A percentile compares a stretch with the other conserved stretches of the same genome.
These are phyloP conservation scores for Cryomyces antarcticus DNA, from an alignment of 495 filamentous ascomycete genomes.

Conservation along the genomic window DNA sequence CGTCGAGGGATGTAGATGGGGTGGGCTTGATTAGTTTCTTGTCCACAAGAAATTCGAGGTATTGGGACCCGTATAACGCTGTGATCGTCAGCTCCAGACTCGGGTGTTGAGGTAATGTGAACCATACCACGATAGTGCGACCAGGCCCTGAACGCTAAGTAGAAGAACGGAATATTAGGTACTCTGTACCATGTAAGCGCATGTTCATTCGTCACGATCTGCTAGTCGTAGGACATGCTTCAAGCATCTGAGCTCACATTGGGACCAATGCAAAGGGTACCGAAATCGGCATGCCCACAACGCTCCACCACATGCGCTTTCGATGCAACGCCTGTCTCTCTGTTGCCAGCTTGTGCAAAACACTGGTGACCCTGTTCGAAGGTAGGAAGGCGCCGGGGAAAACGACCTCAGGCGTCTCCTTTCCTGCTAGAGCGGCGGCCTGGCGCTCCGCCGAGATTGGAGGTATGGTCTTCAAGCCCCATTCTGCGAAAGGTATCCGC, in stretches of 20 bases:
- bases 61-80: slow-evolving; percentile 66
- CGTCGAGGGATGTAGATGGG: slow-evolving; percentile 45
- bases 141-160: slow-evolving; percentile 61
- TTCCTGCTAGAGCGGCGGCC: slow-evolving; percentile 36
- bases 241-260: slow-evolving; percentile 34
- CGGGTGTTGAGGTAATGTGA: neutral
- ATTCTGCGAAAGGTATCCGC: slow-evolving; percentile 90
- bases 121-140: slow-evolving; percentile 44
- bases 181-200: slow-evolving; percentile 29
- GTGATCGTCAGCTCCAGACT: slow-evolving; percentile 4
- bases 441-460: slow-evolving; percentile 47
- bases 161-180: slow-evolving; percentile 96
- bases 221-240: no score
- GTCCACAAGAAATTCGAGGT: slow-evolving; percentile 60
- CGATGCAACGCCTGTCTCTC: slow-evolving; percentile 63
- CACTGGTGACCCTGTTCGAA: slow-evolving; percentile 32
- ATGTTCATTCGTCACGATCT: no score
- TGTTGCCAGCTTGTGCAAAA: slow-evolving; percentile 48
- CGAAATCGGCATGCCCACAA: slow-evolving; percentile 66
- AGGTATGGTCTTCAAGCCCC: slow-evolving; percentile 86
- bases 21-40: slow-evolving; percentile 42
- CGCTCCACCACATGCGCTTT: slow-evolving; percentile 55
- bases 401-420: slow-evolving; percentile 50
- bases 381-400: slow-evolving; percentile 55
- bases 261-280: slow-evolving; percentile 66